These are phyloP conservation scores for Heliocybe sulcata DNA, from an alignment of 1,284 basidiomycete genomes.

Conservation along the genomic window DNA sequence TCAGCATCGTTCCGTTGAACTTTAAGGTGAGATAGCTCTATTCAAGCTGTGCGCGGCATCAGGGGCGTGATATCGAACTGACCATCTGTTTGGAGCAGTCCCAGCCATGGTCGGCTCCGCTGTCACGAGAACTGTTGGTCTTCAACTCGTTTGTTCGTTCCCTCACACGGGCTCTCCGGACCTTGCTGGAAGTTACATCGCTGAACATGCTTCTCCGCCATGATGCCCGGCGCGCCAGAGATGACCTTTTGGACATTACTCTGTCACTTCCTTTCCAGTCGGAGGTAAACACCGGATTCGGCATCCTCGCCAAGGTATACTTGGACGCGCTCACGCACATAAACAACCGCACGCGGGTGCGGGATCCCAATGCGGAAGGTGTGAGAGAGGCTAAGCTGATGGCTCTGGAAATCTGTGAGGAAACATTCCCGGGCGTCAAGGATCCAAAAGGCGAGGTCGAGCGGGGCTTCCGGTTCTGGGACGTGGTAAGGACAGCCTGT, in stretches of 20 bases:
- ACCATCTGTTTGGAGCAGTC: slow-evolving; percentile 33
- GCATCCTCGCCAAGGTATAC: slow-evolving; percentile 94
- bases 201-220: slow-evolving; percentile 88
- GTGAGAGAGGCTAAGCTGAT: slow-evolving; percentile 81
- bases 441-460: slow-evolving; percentile 83
- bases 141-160: slow-evolving; percentile 97
- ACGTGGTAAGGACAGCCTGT: slow-evolving; percentile 59
- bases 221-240: slow-evolving; percentile 80
- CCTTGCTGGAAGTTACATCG: slow-evolving; percentile 86
- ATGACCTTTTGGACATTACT: slow-evolving; percentile 90
- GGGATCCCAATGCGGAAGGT: slow-evolving; percentile 66
- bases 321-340: slow-evolving; percentile 87
- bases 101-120: slow-evolving; percentile 88
- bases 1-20: slow-evolving; percentile 88
- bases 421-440: slow-evolving; percentile 92
- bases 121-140: slow-evolving; percentile 92
- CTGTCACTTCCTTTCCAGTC: slow-evolving; percentile 89
- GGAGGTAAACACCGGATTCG: slow-evolving; percentile 97
- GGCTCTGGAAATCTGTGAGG: slow-evolving; percentile 88
- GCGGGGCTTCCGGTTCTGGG: slow-evolving; percentile 97
- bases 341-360: slow-evolving; percentile 71
- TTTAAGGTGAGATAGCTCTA: slow-evolving; percentile 65
- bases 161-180: slow-evolving; percentile 84
- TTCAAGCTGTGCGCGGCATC: slow-evolving; percentile 8
- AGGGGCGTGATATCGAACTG: slow-evolving; percentile 3